A percentile compares a stretch with the other conserved stretches of the same genome.
Evolutionary conservation across 805 yeast genomes (phyloP).

Genomic region (Myxozyma neotropica): DNA sequence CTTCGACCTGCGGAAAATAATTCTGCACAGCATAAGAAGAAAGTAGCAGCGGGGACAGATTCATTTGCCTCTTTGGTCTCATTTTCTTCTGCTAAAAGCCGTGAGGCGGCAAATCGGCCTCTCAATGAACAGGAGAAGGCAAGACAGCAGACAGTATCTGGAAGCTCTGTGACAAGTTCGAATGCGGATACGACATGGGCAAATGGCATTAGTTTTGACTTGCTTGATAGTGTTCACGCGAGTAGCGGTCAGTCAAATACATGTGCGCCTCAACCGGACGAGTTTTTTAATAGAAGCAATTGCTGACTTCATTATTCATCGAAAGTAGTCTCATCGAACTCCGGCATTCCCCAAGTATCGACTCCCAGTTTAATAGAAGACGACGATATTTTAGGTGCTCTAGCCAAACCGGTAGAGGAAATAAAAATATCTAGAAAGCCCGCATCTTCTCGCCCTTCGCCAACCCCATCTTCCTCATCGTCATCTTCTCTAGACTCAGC

Average conservation of each 20-base stretch:
- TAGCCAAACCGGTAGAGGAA: constrained; percentile 28
- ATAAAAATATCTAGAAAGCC: not conserved
- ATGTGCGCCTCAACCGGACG: not conserved
- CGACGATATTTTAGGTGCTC: constrained; percentile 34
- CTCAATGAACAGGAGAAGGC: constrained; percentile 18
- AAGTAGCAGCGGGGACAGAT: constrained; percentile 8
- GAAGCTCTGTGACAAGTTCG: not conserved
- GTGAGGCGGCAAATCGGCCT: constrained; percentile 16
- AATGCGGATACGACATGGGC: constrained; percentile 22
- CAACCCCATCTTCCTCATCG: not conserved
- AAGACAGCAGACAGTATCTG: constrained; percentile 3
- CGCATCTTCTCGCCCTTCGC: not conserved
- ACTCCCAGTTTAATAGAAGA: constrained; percentile 11
- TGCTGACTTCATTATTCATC: too few species aligned
- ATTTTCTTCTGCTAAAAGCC: constrained; percentile 17
- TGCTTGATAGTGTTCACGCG: constrained; percentile 3
- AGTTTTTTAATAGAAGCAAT: too few species aligned
- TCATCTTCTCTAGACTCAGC: not conserved
- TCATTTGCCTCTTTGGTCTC: constrained; percentile 35
- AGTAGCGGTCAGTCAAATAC: not conserved
- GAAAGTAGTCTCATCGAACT: not conserved
- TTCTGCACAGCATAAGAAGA: not conserved
- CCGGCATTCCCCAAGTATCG: not conserved
- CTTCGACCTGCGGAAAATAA: not conserved
- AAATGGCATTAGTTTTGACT: constrained; percentile 25